A percentile compares a stretch with the other conserved stretches of the same genome.
These are phyloP conservation scores for Xylaria arbuscula DNA, from an alignment of 2,329 filamentous ascomycete species.

Conservation along the genomic window DNA sequence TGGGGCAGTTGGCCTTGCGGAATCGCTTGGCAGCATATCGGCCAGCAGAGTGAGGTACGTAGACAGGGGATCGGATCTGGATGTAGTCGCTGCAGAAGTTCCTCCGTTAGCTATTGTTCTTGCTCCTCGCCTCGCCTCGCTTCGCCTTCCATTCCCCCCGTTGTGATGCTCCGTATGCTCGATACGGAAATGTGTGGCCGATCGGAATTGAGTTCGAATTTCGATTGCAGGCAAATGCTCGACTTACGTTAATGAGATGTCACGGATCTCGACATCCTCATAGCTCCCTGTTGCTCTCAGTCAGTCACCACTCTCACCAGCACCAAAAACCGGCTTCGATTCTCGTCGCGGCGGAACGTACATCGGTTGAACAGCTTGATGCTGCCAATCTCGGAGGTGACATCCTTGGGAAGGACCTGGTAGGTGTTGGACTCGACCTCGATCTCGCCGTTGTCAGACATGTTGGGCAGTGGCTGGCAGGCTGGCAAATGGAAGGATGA, in stretches of 20 bases:
- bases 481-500: slow-evolving; percentile 38
- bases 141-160: slow-evolving; percentile 7
- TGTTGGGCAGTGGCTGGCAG: slow-evolving; percentile 58
- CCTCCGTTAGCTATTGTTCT: slow-evolving; percentile 51
- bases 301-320: slow-evolving; percentile 26
- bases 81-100: slow-evolving; percentile 87
- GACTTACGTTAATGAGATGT: slow-evolving; percentile 99
- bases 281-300: slow-evolving; percentile 66
- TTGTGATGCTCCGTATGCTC: slow-evolving; percentile 33
- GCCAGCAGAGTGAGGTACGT: slow-evolving; percentile 98
- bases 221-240: slow-evolving; percentile 43
- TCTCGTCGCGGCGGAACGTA: slow-evolving; percentile 46
- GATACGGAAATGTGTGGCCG: slow-evolving; percentile 25
- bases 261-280: slow-evolving; percentile 99
- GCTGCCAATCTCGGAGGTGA: slow-evolving; percentile 78
- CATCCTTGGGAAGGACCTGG: slow-evolving; percentile 81
- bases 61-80: slow-evolving; percentile 98
- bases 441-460: slow-evolving; percentile 85
- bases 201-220: slow-evolving; percentile 35
- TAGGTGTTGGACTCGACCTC: slow-evolving; percentile 76
- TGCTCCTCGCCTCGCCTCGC: slow-evolving; percentile 28
- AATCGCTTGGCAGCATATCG: slow-evolving; percentile 99
- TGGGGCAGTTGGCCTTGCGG: slow-evolving; percentile 99
- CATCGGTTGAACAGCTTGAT: slow-evolving; percentile 82
- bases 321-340: slow-evolving; percentile 29